These are phyloP conservation scores for Fusarium piperis DNA, from an alignment of 2,329 filamentous ascomycete genomes.

Conservation along the genomic window DNA sequence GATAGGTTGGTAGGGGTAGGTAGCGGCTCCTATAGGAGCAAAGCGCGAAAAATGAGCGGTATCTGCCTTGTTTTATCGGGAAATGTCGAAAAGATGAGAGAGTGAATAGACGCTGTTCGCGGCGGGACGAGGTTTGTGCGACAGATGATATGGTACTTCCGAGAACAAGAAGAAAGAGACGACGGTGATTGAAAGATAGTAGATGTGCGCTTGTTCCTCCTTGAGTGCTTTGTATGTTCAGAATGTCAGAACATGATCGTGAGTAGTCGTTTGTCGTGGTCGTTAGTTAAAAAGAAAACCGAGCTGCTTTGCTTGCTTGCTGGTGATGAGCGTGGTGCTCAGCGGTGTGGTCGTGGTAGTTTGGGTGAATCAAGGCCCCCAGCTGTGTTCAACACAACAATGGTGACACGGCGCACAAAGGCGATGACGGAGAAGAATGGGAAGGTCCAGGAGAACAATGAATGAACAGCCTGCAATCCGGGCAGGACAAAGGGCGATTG, in stretches of 20 bases:
- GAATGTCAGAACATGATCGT: slow-evolving; percentile 38
- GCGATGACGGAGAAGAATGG: slow-evolving; percentile 5
- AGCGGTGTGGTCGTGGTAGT: slow-evolving; percentile 10
- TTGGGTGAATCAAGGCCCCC: slow-evolving; percentile 5
- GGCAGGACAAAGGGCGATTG: slow-evolving; percentile 19
- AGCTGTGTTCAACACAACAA: slow-evolving; percentile 34
- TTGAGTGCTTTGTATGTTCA: slow-evolving; percentile 23
- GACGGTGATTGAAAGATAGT: slow-evolving; percentile 31
- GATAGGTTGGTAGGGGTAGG: neutral
- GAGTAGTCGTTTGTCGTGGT: slow-evolving; percentile 10
- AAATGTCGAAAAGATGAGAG: slow-evolving; percentile 10
- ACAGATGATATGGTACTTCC: slow-evolving; percentile 6
- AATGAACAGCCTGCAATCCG: slow-evolving; percentile 20
- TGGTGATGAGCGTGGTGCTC: slow-evolving; percentile 17
- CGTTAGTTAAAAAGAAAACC: slow-evolving; percentile 15
- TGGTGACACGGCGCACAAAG: slow-evolving; percentile 23
- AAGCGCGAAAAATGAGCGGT: slow-evolving; percentile 14
- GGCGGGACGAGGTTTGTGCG: slow-evolving; percentile 16
- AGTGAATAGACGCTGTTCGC: slow-evolving; percentile 13
- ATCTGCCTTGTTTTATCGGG: slow-evolving; percentile 10
- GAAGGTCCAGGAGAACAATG: slow-evolving; percentile 2
- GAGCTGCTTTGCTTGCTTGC: slow-evolving; percentile 17
- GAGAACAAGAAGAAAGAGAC: slow-evolving; percentile 20
- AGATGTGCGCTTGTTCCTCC: slow-evolving; percentile 31
- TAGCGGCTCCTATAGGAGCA: slow-evolving; percentile 21